Base-by-base conservation (phyloP, 768 basidiomycete genomes). In the Antrodiella citrinella region DNA sequence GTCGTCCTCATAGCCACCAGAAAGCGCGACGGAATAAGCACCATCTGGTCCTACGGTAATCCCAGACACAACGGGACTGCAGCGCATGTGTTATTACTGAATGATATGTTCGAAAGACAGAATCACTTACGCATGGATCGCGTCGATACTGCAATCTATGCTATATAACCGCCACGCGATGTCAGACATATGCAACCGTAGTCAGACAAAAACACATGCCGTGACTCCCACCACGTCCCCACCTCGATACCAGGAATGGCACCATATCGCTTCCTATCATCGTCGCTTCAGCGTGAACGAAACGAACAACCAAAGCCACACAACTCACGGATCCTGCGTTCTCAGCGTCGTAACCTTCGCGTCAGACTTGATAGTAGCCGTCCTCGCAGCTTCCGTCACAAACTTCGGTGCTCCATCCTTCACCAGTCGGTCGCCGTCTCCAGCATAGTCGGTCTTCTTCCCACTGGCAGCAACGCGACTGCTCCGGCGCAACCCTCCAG, bases 1-100 rank as follows among this genome's bases (percentile, higher is more conserved):
- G 56, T 91, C 90, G 49, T 91, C 90, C 25, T 87, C 84, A 51
- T 92, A 92, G 1, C 89, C 92, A 10, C 93, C 93, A 38, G 88
- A 91, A 2, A 95, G 76, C 2, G 86, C 91, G 12, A 96, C 77
- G 40, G 88, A 91, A 56, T 85, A 88, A 2, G 89, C 86, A 2
- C 93, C 92, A 4, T 82, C 53, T 0, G 68, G 67, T 2, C 83
- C 73, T 24, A 76, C 77, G 7, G 82, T 72, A 41, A 96, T 94
- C 0, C 93, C 93, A 26, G 78, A 86, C 4, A 95, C 91, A 72
- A 78, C 81, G 0, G 91, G 91, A 2, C 88, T 92, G 55, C 0
- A 44, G n/a, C n/a, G n/a, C n/a, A n/a, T n/a, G n/a, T n/a, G n/a
- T n/a, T n/a, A n/a, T n/a, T 24, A 20, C 23, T 49, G 23, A 45